Evolutionary conservation across 805 yeast species (phyloP).

Genomic region (Sungouiella blattae): DNA sequence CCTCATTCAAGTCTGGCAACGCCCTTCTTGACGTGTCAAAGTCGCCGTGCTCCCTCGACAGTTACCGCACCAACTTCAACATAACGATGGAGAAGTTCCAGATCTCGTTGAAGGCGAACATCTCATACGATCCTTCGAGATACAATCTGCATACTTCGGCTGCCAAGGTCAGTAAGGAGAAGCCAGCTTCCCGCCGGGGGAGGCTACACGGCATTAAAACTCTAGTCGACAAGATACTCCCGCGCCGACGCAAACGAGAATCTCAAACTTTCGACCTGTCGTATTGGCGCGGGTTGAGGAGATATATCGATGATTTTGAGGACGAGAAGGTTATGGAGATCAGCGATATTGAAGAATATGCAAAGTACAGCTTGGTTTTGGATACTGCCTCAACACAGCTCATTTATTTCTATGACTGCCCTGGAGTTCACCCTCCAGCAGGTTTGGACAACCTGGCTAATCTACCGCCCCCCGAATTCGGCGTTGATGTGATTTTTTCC

Average conservation of each 20-base stretch:
- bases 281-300: slow-evolving; percentile 80
- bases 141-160: background rate
- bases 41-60: slow-evolving; percentile 49
- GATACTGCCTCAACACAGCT: slow-evolving; percentile 57
- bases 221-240: background rate
- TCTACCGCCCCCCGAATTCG: slow-evolving; percentile 38
- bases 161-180: background rate
- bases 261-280: slow-evolving; percentile 4
- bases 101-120: slow-evolving; percentile 64
- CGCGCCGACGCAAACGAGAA: background rate
- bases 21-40: slow-evolving; percentile 57
- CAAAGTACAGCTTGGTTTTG: slow-evolving; percentile 66
- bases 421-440: slow-evolving; percentile 43
- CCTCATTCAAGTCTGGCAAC: slow-evolving; percentile 51
- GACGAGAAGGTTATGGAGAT: slow-evolving; percentile 29
- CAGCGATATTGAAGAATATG: slow-evolving; percentile 63
- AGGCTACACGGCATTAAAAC: background rate
- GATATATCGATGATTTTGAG: slow-evolving; percentile 50
- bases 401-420: slow-evolving; percentile 65
- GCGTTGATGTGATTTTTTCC: slow-evolving; percentile 55
- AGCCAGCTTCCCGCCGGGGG: background rate
- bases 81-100: slow-evolving; percentile 51
- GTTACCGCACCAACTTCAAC: slow-evolving; percentile 45
- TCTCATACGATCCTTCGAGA: slow-evolving; percentile 45
- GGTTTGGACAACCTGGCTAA: slow-evolving; percentile 3